Percentiles rank a stretch among this genome's conserved stretches.
phyloP scores from a whole-genome alignment of 2,329 filamentous ascomycete species.

The Colletotrichum eremochloae region DNA sequence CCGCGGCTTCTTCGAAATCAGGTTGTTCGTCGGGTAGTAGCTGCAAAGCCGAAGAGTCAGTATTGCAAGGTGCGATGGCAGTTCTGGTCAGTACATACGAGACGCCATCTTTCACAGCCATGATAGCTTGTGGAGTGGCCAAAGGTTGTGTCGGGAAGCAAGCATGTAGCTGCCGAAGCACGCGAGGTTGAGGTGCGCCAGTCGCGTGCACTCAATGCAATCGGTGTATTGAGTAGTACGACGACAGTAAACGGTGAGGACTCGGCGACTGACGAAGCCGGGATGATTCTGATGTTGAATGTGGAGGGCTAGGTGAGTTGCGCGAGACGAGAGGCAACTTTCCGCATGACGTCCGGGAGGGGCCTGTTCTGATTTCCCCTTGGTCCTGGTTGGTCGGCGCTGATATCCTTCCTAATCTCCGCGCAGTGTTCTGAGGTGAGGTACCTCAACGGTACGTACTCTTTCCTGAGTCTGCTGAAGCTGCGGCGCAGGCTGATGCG shows the following conservation, averaged over 20 bases:
- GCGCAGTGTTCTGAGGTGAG: neutral
- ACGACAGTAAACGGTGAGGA: neutral
- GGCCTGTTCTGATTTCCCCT: slow-evolving; percentile 31
- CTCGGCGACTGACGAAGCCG: slow-evolving; percentile 5
- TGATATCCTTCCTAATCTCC: neutral
- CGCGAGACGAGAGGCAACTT: slow-evolving; percentile 40
- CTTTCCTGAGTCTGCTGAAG: neutral
- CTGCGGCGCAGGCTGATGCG: slow-evolving; percentile 11
- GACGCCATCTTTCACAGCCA: slow-evolving; percentile 62
- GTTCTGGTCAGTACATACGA: slow-evolving; percentile 33
- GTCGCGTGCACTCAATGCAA: slow-evolving; percentile 6
- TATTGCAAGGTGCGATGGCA: slow-evolving; percentile 4
- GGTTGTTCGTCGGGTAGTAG: slow-evolving; percentile 73
- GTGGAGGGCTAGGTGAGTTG: slow-evolving; percentile 32
- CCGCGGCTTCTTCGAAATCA: slow-evolving; percentile 71
- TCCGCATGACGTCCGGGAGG: slow-evolving; percentile 41
- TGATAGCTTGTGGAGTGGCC: slow-evolving; percentile 51
- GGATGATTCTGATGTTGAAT: slow-evolving; percentile 29
- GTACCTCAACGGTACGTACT: slow-evolving; percentile 16
- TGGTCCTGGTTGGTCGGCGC: slow-evolving; percentile 35
- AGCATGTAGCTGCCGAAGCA: slow-evolving; percentile 28
- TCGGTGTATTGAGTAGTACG: neutral
- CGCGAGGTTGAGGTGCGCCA: slow-evolving; percentile 1
- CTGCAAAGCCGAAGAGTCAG: slow-evolving; percentile 54
- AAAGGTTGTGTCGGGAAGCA: slow-evolving; percentile 27